Evolutionary conservation across 2,329 filamentous ascomycete species (phyloP).

Genomic region (Dissoconium aciculare): DNA sequence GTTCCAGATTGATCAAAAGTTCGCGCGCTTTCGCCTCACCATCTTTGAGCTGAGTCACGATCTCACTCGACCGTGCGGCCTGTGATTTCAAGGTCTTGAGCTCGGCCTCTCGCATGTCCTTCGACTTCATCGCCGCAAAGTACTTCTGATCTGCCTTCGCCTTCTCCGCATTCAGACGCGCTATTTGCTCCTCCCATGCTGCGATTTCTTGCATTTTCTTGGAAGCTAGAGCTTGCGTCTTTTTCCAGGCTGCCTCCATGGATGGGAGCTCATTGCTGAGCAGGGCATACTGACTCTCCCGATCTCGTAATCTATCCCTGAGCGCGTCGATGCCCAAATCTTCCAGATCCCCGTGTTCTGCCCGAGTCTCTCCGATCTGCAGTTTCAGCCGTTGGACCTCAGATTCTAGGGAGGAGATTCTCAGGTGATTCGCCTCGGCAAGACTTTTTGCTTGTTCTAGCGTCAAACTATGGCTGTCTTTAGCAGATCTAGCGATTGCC

Average conservation of each 20-base stretch:
- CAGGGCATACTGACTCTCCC: conserved; percentile 67
- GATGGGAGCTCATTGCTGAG: conserved; percentile 78
- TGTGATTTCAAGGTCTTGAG: conserved; percentile 65
- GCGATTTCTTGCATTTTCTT: conserved; percentile 73
- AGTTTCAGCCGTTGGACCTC: conserved; percentile 59
- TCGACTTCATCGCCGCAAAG: conserved; percentile 87
- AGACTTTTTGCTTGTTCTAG: conserved; percentile 66
- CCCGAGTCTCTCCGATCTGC: conserved; percentile 35
- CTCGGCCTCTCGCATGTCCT: conserved; percentile 70
- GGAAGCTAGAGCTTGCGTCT: conserved; percentile 66
- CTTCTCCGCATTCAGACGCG: conserved; percentile 69
- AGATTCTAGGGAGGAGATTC: conserved; percentile 67
- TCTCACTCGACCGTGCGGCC: conserved; percentile 80
- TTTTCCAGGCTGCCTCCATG: conserved; percentile 82
- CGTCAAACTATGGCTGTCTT: conserved; percentile 60
- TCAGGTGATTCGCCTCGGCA: conserved; percentile 59
- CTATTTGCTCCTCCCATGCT: conserved; percentile 61
- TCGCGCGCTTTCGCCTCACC: conserved; percentile 63
- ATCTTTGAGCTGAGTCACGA: conserved; percentile 86
- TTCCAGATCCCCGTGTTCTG: conserved; percentile 32
- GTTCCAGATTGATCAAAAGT: conserved; percentile 71
- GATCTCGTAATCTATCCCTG: conserved; percentile 53
- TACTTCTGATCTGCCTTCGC: conserved; percentile 96
- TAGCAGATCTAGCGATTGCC: conserved; percentile 59
- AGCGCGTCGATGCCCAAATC: conserved; percentile 55